phyloP scores from a whole-genome alignment of 106 monocot genomes.

The Chionographis japonica region DNA sequence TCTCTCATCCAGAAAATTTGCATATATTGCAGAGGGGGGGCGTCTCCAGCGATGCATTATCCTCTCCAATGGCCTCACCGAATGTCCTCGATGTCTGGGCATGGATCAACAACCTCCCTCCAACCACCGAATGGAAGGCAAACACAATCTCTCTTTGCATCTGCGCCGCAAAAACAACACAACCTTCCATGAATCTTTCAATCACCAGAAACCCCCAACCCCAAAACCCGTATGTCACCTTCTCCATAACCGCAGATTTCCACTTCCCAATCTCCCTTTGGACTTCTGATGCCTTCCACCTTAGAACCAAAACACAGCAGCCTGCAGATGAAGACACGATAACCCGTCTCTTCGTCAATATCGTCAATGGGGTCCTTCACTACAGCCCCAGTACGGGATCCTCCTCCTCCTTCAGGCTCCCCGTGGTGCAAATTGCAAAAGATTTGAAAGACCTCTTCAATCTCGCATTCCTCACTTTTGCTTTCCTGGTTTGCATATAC shows the following conservation, averaged over 20 bases:
- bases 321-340: constrained; percentile 24
- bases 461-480: constrained; percentile 54
- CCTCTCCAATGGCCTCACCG: constrained; percentile 31
- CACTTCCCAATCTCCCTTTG: constrained; percentile 62
- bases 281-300: constrained; percentile 50
- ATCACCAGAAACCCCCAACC: constrained; percentile 28
- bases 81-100: constrained; percentile 49
- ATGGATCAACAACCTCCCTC: constrained; percentile 64
- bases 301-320: constrained; percentile 22
- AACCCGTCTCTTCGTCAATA: constrained; percentile 32
- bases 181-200: constrained; percentile 39
- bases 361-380: constrained; percentile 51
- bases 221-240: constrained; percentile 31
- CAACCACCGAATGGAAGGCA: constrained; percentile 52
- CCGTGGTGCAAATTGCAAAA: constrained; percentile 16
- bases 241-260: constrained; percentile 44
- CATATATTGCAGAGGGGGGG: background rate
- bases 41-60: background rate
- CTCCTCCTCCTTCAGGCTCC: constrained; percentile 20
- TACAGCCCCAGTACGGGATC: constrained; percentile 53
- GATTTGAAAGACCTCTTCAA: constrained; percentile 53
- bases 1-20: background rate
- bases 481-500: constrained; percentile 69
- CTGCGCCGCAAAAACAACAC: constrained; percentile 27
- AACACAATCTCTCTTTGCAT: constrained; percentile 46